A percentile compares a stretch with the other conserved stretches of the same genome.
These are phyloP conservation scores for Aspergillus ellipticus DNA, from an alignment of 495 filamentous ascomycete species.

Conservation along the genomic window DNA sequence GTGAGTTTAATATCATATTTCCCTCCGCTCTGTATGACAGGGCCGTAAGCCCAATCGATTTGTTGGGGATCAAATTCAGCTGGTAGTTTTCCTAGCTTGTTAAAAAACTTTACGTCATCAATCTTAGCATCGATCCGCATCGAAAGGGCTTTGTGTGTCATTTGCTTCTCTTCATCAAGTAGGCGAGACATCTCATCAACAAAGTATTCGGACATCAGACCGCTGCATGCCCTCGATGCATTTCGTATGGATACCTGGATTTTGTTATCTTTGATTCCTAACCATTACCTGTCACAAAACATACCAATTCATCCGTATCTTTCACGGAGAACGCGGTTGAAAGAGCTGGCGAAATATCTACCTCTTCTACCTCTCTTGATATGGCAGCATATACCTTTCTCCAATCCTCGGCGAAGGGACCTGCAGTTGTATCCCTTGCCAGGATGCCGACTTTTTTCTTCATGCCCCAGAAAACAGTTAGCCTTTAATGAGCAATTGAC, in stretches of 20 bases:
- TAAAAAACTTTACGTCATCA: constrained; percentile 90
- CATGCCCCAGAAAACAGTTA: not conserved
- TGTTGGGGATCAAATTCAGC: constrained; percentile 84
- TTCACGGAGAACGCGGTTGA: constrained; percentile 88
- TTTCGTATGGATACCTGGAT: constrained; percentile 78
- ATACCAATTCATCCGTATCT: constrained; percentile 84
- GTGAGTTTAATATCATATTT: constrained; percentile 84
- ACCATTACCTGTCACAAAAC: constrained; percentile 11
- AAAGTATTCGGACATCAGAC: constrained; percentile 88
- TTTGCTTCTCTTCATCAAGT: constrained; percentile 92
- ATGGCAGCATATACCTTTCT: constrained; percentile 72
- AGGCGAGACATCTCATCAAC: constrained; percentile 96
- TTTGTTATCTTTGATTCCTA: constrained; percentile 3
- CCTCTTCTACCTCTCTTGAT: constrained; percentile 80
- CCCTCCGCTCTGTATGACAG: constrained; percentile 92
- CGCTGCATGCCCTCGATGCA: constrained; percentile 87
- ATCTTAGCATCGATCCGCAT: constrained; percentile 86
- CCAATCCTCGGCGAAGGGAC: constrained; percentile 96
- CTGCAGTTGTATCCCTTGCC: constrained; percentile 75
- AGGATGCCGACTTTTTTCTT: constrained; percentile 87
- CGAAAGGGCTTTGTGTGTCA: constrained; percentile 79
- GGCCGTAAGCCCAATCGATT: constrained; percentile 89
- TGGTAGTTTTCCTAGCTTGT: constrained; percentile 74
- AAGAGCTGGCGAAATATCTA: constrained; percentile 79
- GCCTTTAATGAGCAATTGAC: not conserved